phyloP scores from a whole-genome alignment of 78 protist genomes.

The Dictyostelium capitatum region DNA sequence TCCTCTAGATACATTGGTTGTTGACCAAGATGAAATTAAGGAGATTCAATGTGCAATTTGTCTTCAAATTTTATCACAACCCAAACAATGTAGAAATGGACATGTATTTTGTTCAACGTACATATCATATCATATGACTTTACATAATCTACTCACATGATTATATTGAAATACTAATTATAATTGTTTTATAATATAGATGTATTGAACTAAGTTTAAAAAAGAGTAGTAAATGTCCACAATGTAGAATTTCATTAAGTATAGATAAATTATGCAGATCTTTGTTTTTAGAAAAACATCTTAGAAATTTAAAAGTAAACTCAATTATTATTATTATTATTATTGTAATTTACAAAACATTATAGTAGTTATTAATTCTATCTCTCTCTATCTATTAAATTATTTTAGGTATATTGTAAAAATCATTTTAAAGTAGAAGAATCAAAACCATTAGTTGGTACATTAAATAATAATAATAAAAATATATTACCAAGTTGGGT shows the following conservation, averaged over 20 bases:
- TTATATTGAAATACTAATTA: neutral
- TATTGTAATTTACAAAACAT: neutral
- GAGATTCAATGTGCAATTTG: conserved; percentile 72
- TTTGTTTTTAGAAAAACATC: conserved; percentile 52
- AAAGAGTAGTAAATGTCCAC: conserved; percentile 63
- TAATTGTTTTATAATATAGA: neutral
- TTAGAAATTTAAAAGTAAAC: conserved; percentile 40
- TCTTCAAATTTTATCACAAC: conserved; percentile 35
- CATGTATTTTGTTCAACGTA: conserved; percentile 39
- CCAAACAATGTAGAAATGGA: conserved; percentile 69
- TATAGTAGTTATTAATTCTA: too few species aligned
- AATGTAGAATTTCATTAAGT: conserved; percentile 41
- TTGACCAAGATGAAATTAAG: conserved; percentile 52
- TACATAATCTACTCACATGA: neutral
- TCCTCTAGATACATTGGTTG: conserved; percentile 53
- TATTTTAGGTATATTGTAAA: conserved; percentile 76
- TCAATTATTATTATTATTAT: neutral
- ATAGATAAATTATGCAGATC: conserved; percentile 44
- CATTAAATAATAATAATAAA: neutral
- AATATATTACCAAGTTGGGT: neutral
- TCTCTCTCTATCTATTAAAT: too few species aligned
- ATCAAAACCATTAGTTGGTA: neutral
- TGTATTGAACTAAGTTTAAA: conserved; percentile 47
- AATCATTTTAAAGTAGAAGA: conserved; percentile 37
- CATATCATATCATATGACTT: neutral